Base-by-base conservation (phyloP, 805 yeast genomes). In the Clavispora carvajalis region DNA sequence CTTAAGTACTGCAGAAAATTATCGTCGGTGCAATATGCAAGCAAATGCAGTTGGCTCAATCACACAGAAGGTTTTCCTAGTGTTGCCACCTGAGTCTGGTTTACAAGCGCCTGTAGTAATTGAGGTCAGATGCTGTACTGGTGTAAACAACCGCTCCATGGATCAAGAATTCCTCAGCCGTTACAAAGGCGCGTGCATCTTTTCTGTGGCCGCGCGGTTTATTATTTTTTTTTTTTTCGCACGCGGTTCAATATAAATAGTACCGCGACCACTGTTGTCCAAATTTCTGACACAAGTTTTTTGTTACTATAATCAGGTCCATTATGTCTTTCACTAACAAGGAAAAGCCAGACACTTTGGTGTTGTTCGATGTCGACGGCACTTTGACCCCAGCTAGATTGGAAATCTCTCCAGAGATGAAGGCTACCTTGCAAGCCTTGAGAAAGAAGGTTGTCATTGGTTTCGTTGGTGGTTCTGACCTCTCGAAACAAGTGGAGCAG, bases 311-410 rank as follows among this genome's bases (percentile, higher is more conserved):
- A 28, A 34, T 11, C 15, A 39, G 22, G 16, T 17, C 25, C 36
- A 54, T 10, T 34, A 74, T 68, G 77, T 79, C 83, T 50, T 85
- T 84, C 59, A 66, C 87, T 29, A 70, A 84, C 61, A 82, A 80
- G 66, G 85, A 86, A 71, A 74, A 82, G 53, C 95, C 95, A 61
- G 83, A 87, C 55, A 84, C 87, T 49, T 74, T 93, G 58, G 95
- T 87, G 53, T 80, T 93, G 51, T 93, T 93, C 69, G 99, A 93
- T 59, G 99, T 93, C 53, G 99, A 93, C 64, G 99, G 97, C 52
- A 93, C 99, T 43, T 77, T 93, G 66, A 91, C 98, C 31, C 99
- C 98, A 53, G 98, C 99, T 41, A 88, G 99, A 75, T 77, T 82
- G 62, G 64, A 60, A 40, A 68, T 85, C 54, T 80, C 89, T 47